A percentile compares a stretch with the other conserved stretches of the same genome.
phyloP scores from a whole-genome alignment of 805 yeast genomes.

The Myxozyma sirexii region DNA sequence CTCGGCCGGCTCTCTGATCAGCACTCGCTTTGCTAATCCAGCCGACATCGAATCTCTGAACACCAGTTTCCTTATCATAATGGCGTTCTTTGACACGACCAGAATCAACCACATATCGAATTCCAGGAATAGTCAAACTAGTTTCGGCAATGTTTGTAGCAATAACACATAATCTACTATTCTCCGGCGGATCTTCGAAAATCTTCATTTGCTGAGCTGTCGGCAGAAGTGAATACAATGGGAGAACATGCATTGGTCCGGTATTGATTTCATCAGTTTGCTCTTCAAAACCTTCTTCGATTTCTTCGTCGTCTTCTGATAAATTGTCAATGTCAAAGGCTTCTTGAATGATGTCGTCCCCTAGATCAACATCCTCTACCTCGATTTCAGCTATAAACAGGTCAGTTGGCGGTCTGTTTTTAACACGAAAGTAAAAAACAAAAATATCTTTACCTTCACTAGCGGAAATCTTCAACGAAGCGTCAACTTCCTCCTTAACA shows the following conservation, averaged over 20 bases:
- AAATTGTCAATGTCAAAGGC: constrained; percentile 39
- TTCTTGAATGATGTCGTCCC: constrained; percentile 32
- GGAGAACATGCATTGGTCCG: constrained; percentile 81
- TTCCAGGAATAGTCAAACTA: constrained; percentile 92
- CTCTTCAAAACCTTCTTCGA: constrained; percentile 72
- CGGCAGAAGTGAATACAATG: constrained; percentile 90
- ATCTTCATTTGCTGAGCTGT: constrained; percentile 93
- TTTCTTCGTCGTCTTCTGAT: constrained; percentile 47
- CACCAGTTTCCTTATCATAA: constrained; percentile 80
- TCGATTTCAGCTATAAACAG: constrained; percentile 53
- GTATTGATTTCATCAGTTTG: constrained; percentile 51
- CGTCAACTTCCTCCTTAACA: constrained; percentile 38
- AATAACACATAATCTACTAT: constrained; percentile 84
- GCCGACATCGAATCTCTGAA: constrained; percentile 85
- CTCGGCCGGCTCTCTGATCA: constrained; percentile 93
- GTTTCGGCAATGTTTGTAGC: constrained; percentile 99
- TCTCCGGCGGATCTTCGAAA: constrained; percentile 80
- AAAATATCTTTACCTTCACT: constrained; percentile 40
- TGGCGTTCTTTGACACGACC: constrained; percentile 91
- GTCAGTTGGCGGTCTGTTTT: not conserved
- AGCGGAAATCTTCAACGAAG: constrained; percentile 29
- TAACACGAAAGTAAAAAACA: constrained; percentile 5
- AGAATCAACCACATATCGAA: constrained; percentile 90
- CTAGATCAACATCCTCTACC: constrained; percentile 80
- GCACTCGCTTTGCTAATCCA: constrained; percentile 97